phyloP scores from a whole-genome alignment of 371 early-diverging fungal species.

The Mortierella sp. region DNA sequence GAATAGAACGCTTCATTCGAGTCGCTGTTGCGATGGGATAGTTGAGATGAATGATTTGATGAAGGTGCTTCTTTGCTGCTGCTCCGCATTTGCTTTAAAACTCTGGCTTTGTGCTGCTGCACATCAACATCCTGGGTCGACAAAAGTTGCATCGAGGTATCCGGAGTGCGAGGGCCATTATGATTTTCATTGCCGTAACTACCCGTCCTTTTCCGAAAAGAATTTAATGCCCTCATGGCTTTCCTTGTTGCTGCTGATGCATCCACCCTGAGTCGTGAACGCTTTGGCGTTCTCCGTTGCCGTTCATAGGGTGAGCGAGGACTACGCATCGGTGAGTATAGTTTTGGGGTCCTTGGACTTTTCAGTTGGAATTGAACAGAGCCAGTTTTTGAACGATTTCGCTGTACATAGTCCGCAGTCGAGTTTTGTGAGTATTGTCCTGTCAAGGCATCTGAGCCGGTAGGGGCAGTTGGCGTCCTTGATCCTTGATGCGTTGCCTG shows the following conservation, averaged over 20 bases:
- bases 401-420: background rate
- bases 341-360: conserved; percentile 22
- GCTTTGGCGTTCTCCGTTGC: conserved; percentile 19
- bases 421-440: background rate
- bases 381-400: conserved; percentile 1
- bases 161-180: background rate
- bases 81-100: background rate
- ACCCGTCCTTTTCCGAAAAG: conserved; percentile 3
- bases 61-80: background rate
- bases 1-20: background rate
- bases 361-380: conserved; percentile 16
- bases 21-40: background rate
- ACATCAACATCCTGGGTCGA: background rate
- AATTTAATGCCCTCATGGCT: conserved; percentile 16
- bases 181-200: background rate
- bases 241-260: conserved; percentile 34
- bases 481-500: background rate
- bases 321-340: background rate
- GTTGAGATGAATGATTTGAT: background rate
- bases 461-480: background rate
- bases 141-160: background rate
- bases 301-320: conserved; percentile 35
- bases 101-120: too few relatives aligned
- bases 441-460: background rate
- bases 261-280: conserved; percentile 32